Evolutionary conservation across 345 rosid species (phyloP), one percentile per base, ranked within the genome.

Genomic region (Populus pruinosa): DNA sequence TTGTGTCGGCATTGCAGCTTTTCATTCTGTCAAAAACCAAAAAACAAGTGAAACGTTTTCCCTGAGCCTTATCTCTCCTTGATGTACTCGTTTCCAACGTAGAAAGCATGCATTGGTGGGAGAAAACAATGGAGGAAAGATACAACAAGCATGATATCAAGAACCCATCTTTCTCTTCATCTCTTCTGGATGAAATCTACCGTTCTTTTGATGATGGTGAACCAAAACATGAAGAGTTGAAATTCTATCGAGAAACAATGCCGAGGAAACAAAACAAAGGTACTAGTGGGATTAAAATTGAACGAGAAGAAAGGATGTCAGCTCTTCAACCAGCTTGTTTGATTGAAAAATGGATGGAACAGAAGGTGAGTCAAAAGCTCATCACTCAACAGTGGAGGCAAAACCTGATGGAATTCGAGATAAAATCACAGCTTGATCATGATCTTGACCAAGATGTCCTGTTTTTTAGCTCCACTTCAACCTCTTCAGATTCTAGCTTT

Each of bases 121-220:
- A 89, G 86, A 86, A 77, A 79, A 39, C 75, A 31, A 14, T 73
- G 35, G 88, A 78, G 18, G 83, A 74, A 8, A 71, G 84, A 71
- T 69, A 72, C 59, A 79, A 67, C 59, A 79, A 31, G 77, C 77
- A 65, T 1, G 79, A 71, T 65, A 77, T 63, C 55, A 77, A 79
- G 31, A 87, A 76, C 91, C 97, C 97, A 49, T 92, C 99, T 76
- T 95, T 93, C 84, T 95, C 99, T 39, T 93, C 99, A 6, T 79
- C 85, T 69, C 93, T 95, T 25, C 98, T 95, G 59, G 99, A 95
- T 76, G 86, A 93, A 87, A 95, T 95, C 82, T 95, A 91, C 89
- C 91, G 94, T 65, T 92, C 98, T 39, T 88, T 91, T 59, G 96
- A 87, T 35, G 94, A 87, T 3, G 80, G 87, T 3, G 85, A 82